These are phyloP conservation scores for Entamoeba dispar DNA, from an alignment of 208 protist genomes.

Conservation along the genomic window DNA sequence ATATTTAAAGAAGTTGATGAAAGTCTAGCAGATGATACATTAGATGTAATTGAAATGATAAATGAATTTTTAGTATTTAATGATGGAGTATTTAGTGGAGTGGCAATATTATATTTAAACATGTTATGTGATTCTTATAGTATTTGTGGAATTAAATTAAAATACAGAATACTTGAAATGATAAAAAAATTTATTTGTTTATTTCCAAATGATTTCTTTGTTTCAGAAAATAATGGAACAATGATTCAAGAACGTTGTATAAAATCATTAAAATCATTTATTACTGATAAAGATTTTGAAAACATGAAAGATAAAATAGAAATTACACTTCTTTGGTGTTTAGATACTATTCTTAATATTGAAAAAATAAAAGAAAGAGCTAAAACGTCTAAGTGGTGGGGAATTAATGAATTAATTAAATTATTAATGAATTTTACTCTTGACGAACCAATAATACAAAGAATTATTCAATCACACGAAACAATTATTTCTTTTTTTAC, in stretches of 20 bases:
- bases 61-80: background rate
- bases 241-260: background rate
- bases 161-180: background rate
- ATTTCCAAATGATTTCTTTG: background rate
- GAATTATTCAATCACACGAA: background rate
- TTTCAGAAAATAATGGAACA: background rate
- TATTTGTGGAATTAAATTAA: background rate
- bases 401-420: background rate
- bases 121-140: background rate
- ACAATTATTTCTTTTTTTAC: background rate
- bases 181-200: background rate
- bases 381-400: background rate
- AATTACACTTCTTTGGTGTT: background rate
- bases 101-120: background rate
- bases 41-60: background rate
- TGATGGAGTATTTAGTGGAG: background rate
- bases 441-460: background rate
- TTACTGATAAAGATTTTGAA: background rate
- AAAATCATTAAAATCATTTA: background rate
- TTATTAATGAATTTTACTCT: background rate
- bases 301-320: background rate
- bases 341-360: background rate
- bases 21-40: background rate
- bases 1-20: background rate
- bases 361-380: background rate